Percentiles rank a stretch among this genome's conserved stretches.
Conservation (phyloP, 495 filamentous ascomycete genomes). For the Penicillium subrubescens region DNA sequence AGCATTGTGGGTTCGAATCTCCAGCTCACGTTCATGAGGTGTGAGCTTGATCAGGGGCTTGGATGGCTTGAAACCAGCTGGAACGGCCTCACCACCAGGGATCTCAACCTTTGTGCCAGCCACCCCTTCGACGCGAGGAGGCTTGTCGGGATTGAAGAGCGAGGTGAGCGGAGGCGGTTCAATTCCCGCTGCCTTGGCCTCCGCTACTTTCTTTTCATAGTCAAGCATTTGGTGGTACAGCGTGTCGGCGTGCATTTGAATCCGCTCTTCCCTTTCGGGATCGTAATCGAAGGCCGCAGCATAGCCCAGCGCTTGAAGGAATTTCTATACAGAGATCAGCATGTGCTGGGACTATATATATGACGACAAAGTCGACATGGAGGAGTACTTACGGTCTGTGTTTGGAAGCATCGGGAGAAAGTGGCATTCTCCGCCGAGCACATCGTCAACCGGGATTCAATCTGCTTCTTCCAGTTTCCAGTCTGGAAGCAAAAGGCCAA, state of each 20-base stretch:
- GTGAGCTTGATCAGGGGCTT: conserved; percentile 59
- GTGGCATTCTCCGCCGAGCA: conserved; percentile 69
- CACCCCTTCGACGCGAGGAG: conserved; percentile 4
- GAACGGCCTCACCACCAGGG: conserved; percentile 39
- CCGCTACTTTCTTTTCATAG: conserved; percentile 69
- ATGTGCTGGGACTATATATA: not conserved
- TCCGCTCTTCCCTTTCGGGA: conserved; percentile 74
- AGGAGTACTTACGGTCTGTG: conserved; percentile 66
- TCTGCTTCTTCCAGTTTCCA: conserved; percentile 54
- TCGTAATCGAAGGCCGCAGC: conserved; percentile 64
- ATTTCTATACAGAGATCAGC: conserved; percentile 56
- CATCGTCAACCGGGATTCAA: conserved; percentile 63
- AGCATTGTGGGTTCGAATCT: conserved; percentile 63
- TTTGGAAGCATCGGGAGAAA: conserved; percentile 79
- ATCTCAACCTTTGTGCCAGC: conserved; percentile 29
- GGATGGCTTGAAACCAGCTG: conserved; percentile 46
- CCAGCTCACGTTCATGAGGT: conserved; percentile 64
- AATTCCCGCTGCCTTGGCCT: conserved; percentile 64
- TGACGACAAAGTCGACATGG: not conserved
- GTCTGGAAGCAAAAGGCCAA: conserved; percentile 73
- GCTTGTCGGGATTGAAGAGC: conserved; percentile 41
- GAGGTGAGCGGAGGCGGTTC: conserved; percentile 43
- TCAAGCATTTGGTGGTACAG: conserved; percentile 83
- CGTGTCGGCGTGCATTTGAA: conserved; percentile 93
- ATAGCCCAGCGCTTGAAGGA: conserved; percentile 91